Evolutionary conservation across 495 filamentous ascomycete species (phyloP), one percentile per base, ranked within the genome.

Genomic region (Podospora appendiculata): DNA sequence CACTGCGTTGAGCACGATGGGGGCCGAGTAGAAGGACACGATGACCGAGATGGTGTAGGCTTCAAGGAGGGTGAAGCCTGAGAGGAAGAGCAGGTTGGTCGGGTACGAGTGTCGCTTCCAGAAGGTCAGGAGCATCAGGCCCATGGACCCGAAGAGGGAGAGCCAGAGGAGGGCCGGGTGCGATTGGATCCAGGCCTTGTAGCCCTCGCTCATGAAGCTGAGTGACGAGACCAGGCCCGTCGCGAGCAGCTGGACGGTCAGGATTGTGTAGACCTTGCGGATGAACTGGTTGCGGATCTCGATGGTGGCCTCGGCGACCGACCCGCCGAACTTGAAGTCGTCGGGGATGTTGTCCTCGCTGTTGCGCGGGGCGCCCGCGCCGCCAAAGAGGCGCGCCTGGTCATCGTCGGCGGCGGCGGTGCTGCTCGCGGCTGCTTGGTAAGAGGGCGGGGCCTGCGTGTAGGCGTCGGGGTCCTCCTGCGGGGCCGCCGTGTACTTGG

Each of bases 51-150:
- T 86, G 48, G 85, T 82, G 78, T 99, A 99, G 33, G 92, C 91
- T 70, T 99, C 93, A 32, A 95, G 69, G 0, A 88, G 74, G 3
- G 93, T 99, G 79, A 99, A 99, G 32, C 78, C 88, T 40, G 85
- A 78, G 33, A 99, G 82, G 80, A 97, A 97, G 43, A 96, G 72
- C 0, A 99, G 79, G 68, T 99, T 99, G 35, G 85, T 85, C 0
- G 93, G 93, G 71, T 99, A 99, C 1, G 86, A 91, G 67, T 96
- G 93, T 62, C 91, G 86, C 73, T 98, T 97, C 93, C 93, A 99
- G 77, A 82, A 97, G 42, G 93, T 97, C 32, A 94, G 78, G 53
- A 87, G 67, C 79, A 95, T 83, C 76, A 92, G 88, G 52, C 70
- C 81, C 57, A 95, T 80, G 49, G 89, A 79, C 48, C 87, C 87